Conservation (phyloP, 1,284 basidiomycete species). For the Testicularia cyperi region DNA sequence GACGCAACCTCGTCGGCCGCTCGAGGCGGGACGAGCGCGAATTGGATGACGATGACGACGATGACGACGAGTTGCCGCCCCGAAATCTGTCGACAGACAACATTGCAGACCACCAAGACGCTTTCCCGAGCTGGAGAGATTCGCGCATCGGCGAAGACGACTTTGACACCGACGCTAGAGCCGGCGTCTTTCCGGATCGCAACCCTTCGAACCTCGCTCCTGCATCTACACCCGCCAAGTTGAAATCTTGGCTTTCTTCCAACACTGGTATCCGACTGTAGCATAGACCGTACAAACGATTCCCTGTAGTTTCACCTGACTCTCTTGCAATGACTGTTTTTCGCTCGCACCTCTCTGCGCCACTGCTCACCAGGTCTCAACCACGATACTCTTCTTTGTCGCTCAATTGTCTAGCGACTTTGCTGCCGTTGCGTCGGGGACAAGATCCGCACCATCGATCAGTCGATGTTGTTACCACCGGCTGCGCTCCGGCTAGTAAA, state of each 20-base stretch:
- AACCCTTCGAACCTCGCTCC: background rate
- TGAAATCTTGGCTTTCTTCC: conserved; percentile 8
- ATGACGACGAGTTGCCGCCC: conserved; percentile 18
- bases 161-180: conserved; percentile 1
- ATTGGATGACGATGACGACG: conserved; percentile 1
- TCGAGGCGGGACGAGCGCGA: background rate
- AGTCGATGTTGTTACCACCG: no score
- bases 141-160: conserved; percentile 5
- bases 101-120: conserved; percentile 10
- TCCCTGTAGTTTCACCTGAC: no score
- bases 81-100: conserved; percentile 8
- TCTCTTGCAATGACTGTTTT: no score
- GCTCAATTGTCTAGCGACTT: no score
- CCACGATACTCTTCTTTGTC: no score
- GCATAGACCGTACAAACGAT: no score
- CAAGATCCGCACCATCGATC: no score
- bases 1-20: conserved; percentile 6
- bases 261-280: conserved; percentile 3
- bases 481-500: no score
- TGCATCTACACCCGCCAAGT: background rate
- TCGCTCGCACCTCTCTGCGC: no score
- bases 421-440: no score
- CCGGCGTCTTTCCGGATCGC: conserved; percentile 19
- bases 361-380: no score
- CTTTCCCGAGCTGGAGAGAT: conserved; percentile 12